Base-by-base conservation (phyloP, 768 basidiomycete genomes). In the Neoboletus magnificus region DNA sequence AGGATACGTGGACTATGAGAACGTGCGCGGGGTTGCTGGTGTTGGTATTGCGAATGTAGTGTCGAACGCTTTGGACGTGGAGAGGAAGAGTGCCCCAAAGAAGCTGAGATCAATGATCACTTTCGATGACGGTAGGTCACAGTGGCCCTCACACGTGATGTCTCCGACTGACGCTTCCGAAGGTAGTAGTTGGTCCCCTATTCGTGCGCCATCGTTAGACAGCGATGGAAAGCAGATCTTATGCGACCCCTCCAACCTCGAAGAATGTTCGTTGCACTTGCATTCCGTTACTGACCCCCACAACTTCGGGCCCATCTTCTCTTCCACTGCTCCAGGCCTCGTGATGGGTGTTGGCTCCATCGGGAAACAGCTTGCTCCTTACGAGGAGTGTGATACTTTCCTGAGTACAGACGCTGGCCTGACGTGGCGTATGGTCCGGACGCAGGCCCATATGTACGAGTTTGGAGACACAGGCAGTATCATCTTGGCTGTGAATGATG, bases 261-360 rank as follows among this genome's bases (percentile, higher is more conserved):
- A 83, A 1, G 72, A 62, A 25, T 99, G 96, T 70, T 86, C 91
- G 0, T 78, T 98, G 0, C 95, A 99, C 68, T 74, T 99, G 13
- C 88, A 97, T 71, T 97, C 95, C 7, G 93, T 98, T 23, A 95
- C 95, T 0, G 77, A 82, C 9, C 87, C 92, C 1, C 96, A 96
- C 74, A 99, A 98, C 72, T 91, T 87, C 64, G 96, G 97, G 0
- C 87, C 91, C 18, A 81, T 98, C 30, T 98, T 98, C 73, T 96
- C 93, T 2, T 94, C 93, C 0, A 87, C 92, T 6, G 96, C 95
- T 0, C 96, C 96, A 0, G 96, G 97, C 0, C 81, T 93, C 56
- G 87, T 92, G 29, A 96, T 99, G 91, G 96, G 91, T n/a, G 93
- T 98, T 2, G 97, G 97, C 7, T 89, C 85, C 0, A 80, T 97